These are phyloP conservation scores for Ophiocordyceps unilateralis DNA, from an alignment of 2,329 filamentous ascomycete species.

Conservation along the genomic window DNA sequence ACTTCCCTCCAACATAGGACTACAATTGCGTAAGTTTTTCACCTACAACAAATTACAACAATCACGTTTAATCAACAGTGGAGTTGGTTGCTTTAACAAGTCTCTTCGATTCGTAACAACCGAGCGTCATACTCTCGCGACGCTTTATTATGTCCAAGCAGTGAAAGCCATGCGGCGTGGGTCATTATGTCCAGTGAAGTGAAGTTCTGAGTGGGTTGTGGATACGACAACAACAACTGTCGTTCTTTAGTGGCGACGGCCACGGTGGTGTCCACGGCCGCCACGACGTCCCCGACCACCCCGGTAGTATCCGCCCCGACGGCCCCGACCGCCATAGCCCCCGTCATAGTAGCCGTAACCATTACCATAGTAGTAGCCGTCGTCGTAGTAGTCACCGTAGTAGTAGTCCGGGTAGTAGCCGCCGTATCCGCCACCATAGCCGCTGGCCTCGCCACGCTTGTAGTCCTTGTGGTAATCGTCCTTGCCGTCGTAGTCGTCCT, in stretches of 20 bases:
- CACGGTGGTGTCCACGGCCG: not conserved
- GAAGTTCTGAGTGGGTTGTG: too few relatives aligned
- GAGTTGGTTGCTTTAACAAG: too few relatives aligned
- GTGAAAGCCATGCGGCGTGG: not conserved
- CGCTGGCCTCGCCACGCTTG: not conserved
- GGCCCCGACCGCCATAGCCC: not conserved
- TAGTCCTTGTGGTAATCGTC: not conserved
- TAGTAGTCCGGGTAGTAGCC: not conserved
- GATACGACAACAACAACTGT: too few relatives aligned
- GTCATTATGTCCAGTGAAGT: not conserved
- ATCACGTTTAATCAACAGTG: too few relatives aligned
- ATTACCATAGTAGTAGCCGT: not conserved
- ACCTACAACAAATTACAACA: too few relatives aligned
- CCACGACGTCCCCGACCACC: not conserved
- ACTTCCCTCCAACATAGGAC: too few relatives aligned
- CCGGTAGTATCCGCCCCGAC: not conserved
- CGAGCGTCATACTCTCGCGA: not conserved
- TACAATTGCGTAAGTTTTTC: too few relatives aligned
- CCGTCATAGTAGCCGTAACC: not conserved
- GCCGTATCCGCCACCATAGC: not conserved
- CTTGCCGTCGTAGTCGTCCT: not conserved
- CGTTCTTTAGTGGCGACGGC: too few relatives aligned
- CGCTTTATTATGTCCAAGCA: not conserved
- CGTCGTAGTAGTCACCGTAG: not conserved
- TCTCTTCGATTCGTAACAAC: not conserved